These are phyloP conservation scores for Hypoxylon lienhwacheense DNA, from an alignment of 495 filamentous ascomycete genomes.

Conservation along the genomic window DNA sequence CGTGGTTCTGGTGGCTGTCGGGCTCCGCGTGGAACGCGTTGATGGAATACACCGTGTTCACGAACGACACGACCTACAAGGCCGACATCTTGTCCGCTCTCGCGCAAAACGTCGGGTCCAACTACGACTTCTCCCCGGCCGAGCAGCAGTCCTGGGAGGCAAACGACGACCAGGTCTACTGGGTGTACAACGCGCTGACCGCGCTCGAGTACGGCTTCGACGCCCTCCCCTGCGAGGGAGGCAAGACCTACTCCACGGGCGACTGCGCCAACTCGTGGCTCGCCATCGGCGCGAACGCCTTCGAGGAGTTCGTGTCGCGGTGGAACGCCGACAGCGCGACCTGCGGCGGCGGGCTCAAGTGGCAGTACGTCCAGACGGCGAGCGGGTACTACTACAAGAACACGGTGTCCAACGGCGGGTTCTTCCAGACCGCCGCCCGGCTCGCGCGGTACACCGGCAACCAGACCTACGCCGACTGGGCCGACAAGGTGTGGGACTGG, in stretches of 20 bases:
- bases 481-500: constrained; percentile 72
- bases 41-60: constrained; percentile 83
- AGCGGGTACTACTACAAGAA: constrained; percentile 83
- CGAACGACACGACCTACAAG: constrained; percentile 75
- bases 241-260: constrained; percentile 51
- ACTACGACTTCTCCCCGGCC: constrained; percentile 71
- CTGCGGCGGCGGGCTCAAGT: constrained; percentile 78
- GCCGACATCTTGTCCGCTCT: constrained; percentile 66
- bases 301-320: constrained; percentile 64
- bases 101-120: constrained; percentile 68
- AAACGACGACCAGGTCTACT: constrained; percentile 88
- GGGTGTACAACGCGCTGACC: constrained; percentile 77
- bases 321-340: constrained; percentile 70
- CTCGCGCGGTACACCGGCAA: constrained; percentile 78
- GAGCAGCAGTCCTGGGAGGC: constrained; percentile 78
- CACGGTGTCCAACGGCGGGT: constrained; percentile 71
- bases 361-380: constrained; percentile 81
- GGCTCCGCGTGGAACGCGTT: constrained; percentile 75
- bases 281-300: constrained; percentile 73
- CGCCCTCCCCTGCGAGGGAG: constrained; percentile 24
- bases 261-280: constrained; percentile 69
- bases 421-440: constrained; percentile 77
- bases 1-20: constrained; percentile 84
- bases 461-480: constrained; percentile 74
- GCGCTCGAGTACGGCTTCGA: constrained; percentile 74